Evolutionary conservation across 345 rosid species (phyloP), one percentile per base, ranked within the genome.

Genomic region (Dovyalis caffra): DNA sequence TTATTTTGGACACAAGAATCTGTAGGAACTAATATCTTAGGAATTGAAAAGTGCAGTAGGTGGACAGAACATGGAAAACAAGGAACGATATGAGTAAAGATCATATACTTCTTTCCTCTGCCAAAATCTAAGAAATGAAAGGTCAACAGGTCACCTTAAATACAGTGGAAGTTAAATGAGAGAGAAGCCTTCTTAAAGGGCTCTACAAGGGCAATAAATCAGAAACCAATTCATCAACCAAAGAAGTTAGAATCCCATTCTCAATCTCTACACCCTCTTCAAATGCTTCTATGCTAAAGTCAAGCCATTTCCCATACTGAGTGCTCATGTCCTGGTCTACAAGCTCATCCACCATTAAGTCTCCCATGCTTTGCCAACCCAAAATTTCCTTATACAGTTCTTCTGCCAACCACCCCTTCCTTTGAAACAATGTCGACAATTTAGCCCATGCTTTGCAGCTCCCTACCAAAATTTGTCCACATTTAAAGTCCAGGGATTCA

Each of bases 291-390:
- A 61, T 64, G 29, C 82, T 84, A 70, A 91, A 92, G 53, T 90
- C 92, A 73, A 86, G 73, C 97, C 99, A 95, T 64, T 69, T 91
- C 65, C 97, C 99, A 64, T 78, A 35, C 34, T 18, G 49, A 25
- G 78, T 78, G 84, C 86, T 88, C 99, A 92, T 92, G 75, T 95
- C 94, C 72, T 70, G 88, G 65, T 90, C 91, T 33, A 91, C 92
- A 72, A 95, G 91, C 57, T 91, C 97, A 72, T 95, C 98, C 77
- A 92, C 90, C 92, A 86, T 85, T 83, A 82, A 43, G 51, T 87
- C 95, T 63, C 90, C 88, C 85, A 82, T 86, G 77, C 78, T 77
- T 69, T 83, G 85, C 91, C 88, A 84, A 26, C 83, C 80, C 0
- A 37, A 71, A 4, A 92, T 85, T 78, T 86, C 92, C 81, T 79